Base-by-base conservation (phyloP, 1,284 basidiomycete genomes). In the Meripilus lineatus region DNA sequence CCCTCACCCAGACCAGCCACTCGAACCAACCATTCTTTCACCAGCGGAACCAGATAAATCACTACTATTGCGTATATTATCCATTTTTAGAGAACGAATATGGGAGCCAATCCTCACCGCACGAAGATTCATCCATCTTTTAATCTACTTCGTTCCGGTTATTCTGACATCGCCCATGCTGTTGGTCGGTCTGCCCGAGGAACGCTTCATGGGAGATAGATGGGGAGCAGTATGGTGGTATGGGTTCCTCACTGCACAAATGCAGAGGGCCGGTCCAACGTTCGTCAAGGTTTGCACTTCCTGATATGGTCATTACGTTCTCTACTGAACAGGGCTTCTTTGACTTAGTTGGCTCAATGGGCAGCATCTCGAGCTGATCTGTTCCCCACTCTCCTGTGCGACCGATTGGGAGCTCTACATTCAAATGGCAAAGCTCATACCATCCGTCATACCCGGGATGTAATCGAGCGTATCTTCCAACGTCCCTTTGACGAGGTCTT, bases 181-280 rank as follows among this genome's bases (percentile, higher is more conserved):
- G 13, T 71, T 95, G 20, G 65, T 97, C 14, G 94, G 91, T 20
- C 68, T 68, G 23, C 73, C 75, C 3, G 70, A 76, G 50, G 67
- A 67, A 35, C 67, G 66, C 37, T 67, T 75, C 32, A 72, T 72
- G 11, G 83, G 85, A 24, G 89, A 92, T 51, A 76, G 79, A 55
- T 89, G 85, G 84, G 88, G 92, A 42, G 88, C 89, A 3, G 72
- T 90, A 2, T 96, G 91, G 93, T 99, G 96, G 96, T 99, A 97
- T 63, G 76, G 76, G 15, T 78, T 93, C 48, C 72, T 99, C 6
- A 93, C 95, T 13, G 70, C 71, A 44, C 87, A 87, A 62, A 98
- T 99, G 94, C 85, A 95, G 64, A 72, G 81, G 8, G 95, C 95
- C 4, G 96, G 96, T 1, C 96, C 96, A 3, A 96, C 93, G 0